Conservation (phyloP, 352 stramenopile genomes). For the Phytophthora agathidicida region DNA sequence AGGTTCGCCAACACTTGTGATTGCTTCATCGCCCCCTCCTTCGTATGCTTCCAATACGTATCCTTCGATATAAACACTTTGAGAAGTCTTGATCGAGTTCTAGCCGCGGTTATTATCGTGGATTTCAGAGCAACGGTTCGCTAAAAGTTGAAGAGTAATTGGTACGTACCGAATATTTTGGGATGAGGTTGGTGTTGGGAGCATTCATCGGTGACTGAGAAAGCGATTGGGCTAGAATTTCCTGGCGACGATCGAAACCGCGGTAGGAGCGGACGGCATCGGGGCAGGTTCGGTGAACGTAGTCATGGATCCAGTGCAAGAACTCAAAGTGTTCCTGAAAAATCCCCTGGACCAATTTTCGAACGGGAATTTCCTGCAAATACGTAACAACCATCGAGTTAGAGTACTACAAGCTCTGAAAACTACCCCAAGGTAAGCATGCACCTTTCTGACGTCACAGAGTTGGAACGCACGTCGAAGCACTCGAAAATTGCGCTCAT, state of each 20-base stretch:
- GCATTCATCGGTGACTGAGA: constrained; percentile 36
- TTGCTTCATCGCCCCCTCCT: not conserved
- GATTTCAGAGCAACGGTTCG: too few species aligned
- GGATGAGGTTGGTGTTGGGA: constrained; percentile 67
- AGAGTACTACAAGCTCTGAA: not conserved
- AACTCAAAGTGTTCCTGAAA: constrained; percentile 89
- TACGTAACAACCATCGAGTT: not conserved
- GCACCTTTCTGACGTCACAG: constrained; percentile 71
- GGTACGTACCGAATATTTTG: constrained; percentile 56
- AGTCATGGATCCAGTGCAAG: constrained; percentile 83
- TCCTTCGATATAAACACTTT: constrained; percentile 20
- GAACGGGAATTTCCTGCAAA: constrained; percentile 64
- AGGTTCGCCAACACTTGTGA: not conserved
- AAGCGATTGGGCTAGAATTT: constrained; percentile 39
- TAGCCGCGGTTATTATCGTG: too few species aligned
- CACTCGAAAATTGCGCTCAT: constrained; percentile 69
- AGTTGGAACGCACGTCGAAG: constrained; percentile 58
- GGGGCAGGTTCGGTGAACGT: constrained; percentile 74
- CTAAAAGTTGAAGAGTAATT: too few species aligned
- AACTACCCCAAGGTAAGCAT: not conserved
- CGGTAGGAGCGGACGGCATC: constrained; percentile 61
- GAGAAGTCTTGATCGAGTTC: constrained; percentile 44
- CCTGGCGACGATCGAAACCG: constrained; percentile 59
- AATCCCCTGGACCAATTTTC: constrained; percentile 68
- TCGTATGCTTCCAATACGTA: constrained; percentile 4